Percentiles rank a stretch among this genome's conserved stretches.
Conservation (phyloP, 2,329 filamentous ascomycete species). For the Stachybotrys elegans region DNA sequence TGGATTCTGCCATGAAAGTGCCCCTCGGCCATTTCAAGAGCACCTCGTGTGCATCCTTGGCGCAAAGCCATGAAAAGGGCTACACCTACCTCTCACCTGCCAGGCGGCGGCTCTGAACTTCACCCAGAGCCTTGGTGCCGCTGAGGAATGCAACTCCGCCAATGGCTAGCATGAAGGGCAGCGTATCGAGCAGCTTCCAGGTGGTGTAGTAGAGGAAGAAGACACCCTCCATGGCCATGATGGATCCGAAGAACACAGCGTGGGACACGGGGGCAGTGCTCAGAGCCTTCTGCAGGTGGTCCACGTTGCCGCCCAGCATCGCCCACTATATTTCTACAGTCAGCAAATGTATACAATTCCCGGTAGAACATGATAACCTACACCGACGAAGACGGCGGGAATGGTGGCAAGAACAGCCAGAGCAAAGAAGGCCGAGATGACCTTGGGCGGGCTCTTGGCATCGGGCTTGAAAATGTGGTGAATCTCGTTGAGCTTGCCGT, state of each 20-base stretch:
- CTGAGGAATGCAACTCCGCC: slow-evolving; percentile 73
- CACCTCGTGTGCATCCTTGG: too few species aligned
- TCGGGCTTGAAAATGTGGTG: slow-evolving; percentile 84
- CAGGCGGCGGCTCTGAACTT: slow-evolving; percentile 84
- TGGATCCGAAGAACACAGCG: slow-evolving; percentile 77
- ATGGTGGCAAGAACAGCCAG: slow-evolving; percentile 68
- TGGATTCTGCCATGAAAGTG: too few species aligned
- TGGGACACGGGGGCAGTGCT: slow-evolving; percentile 75
- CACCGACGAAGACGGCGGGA: slow-evolving; percentile 65
- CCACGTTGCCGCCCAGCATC: slow-evolving; percentile 74
- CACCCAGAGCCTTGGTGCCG: slow-evolving; percentile 82
- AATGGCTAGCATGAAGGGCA: slow-evolving; percentile 67
- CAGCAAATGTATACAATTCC: slow-evolving; percentile 11
- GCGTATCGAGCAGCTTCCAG: slow-evolving; percentile 87
- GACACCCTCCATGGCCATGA: slow-evolving; percentile 81
- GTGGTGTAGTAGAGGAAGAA: slow-evolving; percentile 92
- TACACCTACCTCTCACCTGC: slow-evolving; percentile 57
- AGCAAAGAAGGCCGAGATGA: slow-evolving; percentile 75
- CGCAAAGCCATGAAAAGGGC: neutral
- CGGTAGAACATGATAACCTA: slow-evolving; percentile 37
- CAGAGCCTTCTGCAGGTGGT: slow-evolving; percentile 72
- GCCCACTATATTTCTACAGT: slow-evolving; percentile 58
- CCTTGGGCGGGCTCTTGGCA: slow-evolving; percentile 71
- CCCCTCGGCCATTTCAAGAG: too few species aligned
- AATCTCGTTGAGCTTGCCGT: slow-evolving; percentile 79